Evolutionary conservation across 2,329 filamentous ascomycete genomes (phyloP).

Genomic region (Anthostomella pinea): DNA sequence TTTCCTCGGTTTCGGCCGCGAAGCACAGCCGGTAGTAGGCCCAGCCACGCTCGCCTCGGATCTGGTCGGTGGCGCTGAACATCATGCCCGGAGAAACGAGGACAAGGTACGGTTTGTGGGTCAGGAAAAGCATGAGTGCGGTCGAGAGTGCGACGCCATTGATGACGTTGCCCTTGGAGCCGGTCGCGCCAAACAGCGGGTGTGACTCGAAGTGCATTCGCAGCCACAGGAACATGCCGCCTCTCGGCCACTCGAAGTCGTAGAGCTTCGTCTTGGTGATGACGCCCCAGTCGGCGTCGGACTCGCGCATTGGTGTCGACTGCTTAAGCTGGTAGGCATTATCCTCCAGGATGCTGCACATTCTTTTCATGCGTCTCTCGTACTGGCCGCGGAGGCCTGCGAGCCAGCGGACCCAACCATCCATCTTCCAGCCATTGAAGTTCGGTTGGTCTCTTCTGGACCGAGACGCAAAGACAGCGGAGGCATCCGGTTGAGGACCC

Average conservation of each 20-base stretch:
- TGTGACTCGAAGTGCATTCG: constrained; percentile 69
- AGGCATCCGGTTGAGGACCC: constrained; percentile 58
- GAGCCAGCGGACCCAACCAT: constrained; percentile 90
- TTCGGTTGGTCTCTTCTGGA: constrained; percentile 45
- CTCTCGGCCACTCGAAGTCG: constrained; percentile 75
- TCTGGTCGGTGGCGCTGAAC: constrained; percentile 66
- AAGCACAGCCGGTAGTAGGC: constrained; percentile 79
- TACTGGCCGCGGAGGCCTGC: constrained; percentile 80
- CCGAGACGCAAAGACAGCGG: constrained; percentile 41
- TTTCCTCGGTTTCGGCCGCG: constrained; percentile 73
- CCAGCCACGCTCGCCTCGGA: constrained; percentile 60
- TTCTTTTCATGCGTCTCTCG: constrained; percentile 77
- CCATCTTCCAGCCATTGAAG: constrained; percentile 68
- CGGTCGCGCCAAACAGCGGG: constrained; percentile 56
- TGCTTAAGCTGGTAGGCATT: constrained; percentile 64
- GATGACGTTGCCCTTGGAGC: constrained; percentile 40
- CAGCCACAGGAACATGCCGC: constrained; percentile 92
- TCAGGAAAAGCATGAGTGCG: constrained; percentile 71
- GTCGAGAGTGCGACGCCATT: constrained; percentile 54
- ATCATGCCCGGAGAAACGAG: constrained; percentile 69
- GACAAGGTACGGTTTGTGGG: constrained; percentile 65
- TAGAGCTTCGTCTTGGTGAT: constrained; percentile 72
- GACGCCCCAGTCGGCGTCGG: constrained; percentile 67
- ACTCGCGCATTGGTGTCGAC: constrained; percentile 43
- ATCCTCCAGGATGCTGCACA: constrained; percentile 72